Evolutionary conservation across 345 rosid species (phyloP), one percentile per base, ranked within the genome.

Genomic region (Streptanthus diversifolius): DNA sequence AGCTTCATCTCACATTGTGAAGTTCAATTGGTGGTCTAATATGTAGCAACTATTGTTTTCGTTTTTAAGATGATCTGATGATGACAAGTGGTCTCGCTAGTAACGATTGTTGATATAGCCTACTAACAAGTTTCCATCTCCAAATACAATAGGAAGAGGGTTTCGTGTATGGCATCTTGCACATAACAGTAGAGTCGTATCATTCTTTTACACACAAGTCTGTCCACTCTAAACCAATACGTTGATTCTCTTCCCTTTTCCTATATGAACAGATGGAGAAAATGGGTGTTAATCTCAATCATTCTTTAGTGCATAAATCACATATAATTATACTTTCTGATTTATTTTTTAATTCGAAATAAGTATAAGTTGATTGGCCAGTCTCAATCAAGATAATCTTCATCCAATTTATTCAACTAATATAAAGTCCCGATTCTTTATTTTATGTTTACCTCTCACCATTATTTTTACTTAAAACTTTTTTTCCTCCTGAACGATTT

Each of bases 371-470:
- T 8, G 17, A 29, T 39, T 19, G 30, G 12, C 12, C 35, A 51
- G 29, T 43, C 56, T 63, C 63, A 22, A 32, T 33, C 76, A 63
- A 63, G 32, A n/a, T 43, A 15, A 21, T 32, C 10, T 44, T n/a
- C 30, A 57, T 57, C 36, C 37, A 70, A 33, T 21, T 70, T 24
- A 59, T 70, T 70, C 59, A 70, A 59, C 49, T 21, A 10, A n/a
- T n/a, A n/a, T n/a, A n/a, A 63, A 35, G 21, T 72, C 70, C 25
- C 21, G 22, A 54, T 55, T 65, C 40, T 32, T 63, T 55, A 19
- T 55, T 55, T 32, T 55, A 18, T 66, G 60, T 18, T 37, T 35
- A 64, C 18, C 21, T 25, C 15, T 74, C 51, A 58, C 62, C 61
- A 19, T 14, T 66, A 9, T 22, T 27, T 57, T 45, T 35, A 24